Conservation (phyloP, 495 filamentous ascomycete species). For the Amphirosellinia nigrospora region DNA sequence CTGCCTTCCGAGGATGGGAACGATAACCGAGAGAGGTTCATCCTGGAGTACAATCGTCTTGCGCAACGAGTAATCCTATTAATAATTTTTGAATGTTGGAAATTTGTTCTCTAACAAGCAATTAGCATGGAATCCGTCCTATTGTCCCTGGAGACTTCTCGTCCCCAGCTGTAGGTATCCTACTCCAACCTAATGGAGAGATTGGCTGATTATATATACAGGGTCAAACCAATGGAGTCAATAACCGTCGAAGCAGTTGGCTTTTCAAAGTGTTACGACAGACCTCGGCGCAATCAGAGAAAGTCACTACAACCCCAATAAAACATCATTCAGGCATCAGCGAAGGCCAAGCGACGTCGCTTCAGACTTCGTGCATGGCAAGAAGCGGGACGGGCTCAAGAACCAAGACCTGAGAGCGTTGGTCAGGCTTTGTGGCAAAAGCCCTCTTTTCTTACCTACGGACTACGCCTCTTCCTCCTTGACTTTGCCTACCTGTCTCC, state of each 20-base stretch:
- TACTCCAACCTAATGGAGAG: conserved; percentile 2
- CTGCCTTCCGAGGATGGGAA: conserved; percentile 45
- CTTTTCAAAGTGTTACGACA: conserved; percentile 35
- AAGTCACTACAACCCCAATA: conserved; percentile 25
- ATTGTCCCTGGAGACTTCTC: conserved; percentile 39
- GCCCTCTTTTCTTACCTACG: conserved; percentile 67
- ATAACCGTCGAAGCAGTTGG: conserved; percentile 35
- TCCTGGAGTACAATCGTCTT: conserved; percentile 61
- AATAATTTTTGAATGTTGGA: background rate
- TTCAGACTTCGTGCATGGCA: conserved; percentile 51
- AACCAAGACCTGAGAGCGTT: conserved; percentile 68
- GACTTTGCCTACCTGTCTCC: conserved; percentile 75
- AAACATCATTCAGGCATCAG: conserved; percentile 40
- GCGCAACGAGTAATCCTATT: conserved; percentile 51
- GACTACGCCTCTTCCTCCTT: conserved; percentile 70
- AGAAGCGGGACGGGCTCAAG: conserved; percentile 62
- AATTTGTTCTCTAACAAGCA: conserved; percentile 9
- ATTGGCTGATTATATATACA: background rate
- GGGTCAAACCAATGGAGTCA: background rate
- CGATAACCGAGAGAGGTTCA: conserved; percentile 49
- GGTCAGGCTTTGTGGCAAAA: conserved; percentile 75
- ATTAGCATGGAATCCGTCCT: conserved; percentile 49
- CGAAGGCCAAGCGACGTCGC: conserved; percentile 59
- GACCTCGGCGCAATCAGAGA: conserved; percentile 28
- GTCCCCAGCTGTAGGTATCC: conserved; percentile 24